phyloP scores from a whole-genome alignment of 2,329 filamentous ascomycete genomes.

The Nakataea oryzae region DNA sequence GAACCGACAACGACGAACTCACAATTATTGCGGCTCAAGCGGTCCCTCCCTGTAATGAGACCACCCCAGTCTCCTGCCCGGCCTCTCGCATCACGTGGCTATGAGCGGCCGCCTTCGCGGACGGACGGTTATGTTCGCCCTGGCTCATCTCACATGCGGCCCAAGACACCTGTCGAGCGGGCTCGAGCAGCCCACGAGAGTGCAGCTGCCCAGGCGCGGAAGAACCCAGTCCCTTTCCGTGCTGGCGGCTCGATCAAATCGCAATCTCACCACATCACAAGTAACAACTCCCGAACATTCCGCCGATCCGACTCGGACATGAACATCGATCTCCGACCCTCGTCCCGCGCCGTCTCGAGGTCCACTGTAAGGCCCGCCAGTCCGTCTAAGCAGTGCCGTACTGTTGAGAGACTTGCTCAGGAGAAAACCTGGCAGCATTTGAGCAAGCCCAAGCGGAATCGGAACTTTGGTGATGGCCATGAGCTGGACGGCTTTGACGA shows the following conservation, averaged over 20 bases:
- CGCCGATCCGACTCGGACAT: slow-evolving; percentile 77
- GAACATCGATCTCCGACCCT: slow-evolving; percentile 44
- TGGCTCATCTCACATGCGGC: slow-evolving; percentile 38
- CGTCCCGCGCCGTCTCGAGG: slow-evolving; percentile 47
- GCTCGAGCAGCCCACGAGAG: slow-evolving; percentile 38
- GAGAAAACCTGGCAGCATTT: slow-evolving; percentile 54
- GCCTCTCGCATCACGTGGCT: slow-evolving; percentile 27
- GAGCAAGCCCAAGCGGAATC: slow-evolving; percentile 58
- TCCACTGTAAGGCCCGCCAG: slow-evolving; percentile 50
- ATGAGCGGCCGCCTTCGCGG: slow-evolving; percentile 50
- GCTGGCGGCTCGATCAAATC: slow-evolving; percentile 63
- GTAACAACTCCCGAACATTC: slow-evolving; percentile 61
- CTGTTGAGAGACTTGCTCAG: slow-evolving; percentile 24
- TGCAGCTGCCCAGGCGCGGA: slow-evolving; percentile 40
- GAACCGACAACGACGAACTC: slow-evolving; percentile 56
- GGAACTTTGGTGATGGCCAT: slow-evolving; percentile 81
- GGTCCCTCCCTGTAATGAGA: slow-evolving; percentile 52
- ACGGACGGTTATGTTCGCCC: slow-evolving; percentile 37
- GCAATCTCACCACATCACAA: slow-evolving; percentile 62
- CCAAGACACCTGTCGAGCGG: slow-evolving; percentile 64
- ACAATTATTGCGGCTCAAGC: slow-evolving; percentile 54
- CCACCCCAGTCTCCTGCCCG: slow-evolving; percentile 41
- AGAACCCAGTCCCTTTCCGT: slow-evolving; percentile 62
- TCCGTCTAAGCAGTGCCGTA: slow-evolving; percentile 35
- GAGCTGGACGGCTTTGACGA: slow-evolving; percentile 94